These are phyloP conservation scores for Zygoascus bituminiphila DNA, from an alignment of 805 yeast species.

Conservation along the genomic window DNA sequence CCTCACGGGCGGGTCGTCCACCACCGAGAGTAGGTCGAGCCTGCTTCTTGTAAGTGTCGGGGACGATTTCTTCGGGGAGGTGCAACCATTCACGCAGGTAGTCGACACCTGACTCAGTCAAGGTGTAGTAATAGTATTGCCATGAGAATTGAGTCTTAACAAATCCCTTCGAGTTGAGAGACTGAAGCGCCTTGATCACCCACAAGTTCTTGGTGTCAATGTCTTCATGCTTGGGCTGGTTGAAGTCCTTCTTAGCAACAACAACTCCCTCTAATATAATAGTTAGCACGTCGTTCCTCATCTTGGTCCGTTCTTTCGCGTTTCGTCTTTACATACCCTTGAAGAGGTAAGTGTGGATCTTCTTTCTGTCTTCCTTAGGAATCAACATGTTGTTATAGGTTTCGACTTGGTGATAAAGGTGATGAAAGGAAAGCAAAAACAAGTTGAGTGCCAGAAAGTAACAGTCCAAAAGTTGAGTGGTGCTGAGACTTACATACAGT, in stretches of 20 bases:
- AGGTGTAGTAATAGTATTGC: constrained; percentile 99
- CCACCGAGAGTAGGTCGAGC: constrained; percentile 65
- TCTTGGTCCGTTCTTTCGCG: neutral
- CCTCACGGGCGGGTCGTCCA: constrained; percentile 26
- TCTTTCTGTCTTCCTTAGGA: constrained; percentile 99
- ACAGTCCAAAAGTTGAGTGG: constrained; percentile 5
- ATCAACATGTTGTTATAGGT: constrained; percentile 70
- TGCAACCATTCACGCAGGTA: constrained; percentile 96
- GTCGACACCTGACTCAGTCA: constrained; percentile 99
- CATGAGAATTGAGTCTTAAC: constrained; percentile 99
- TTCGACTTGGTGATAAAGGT: neutral
- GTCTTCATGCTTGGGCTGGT: constrained; percentile 96
- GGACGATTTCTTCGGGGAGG: constrained; percentile 98
- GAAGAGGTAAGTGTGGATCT: constrained; percentile 98
- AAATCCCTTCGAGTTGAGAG: constrained; percentile 96
- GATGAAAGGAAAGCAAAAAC: neutral
- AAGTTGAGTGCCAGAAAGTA: constrained; percentile 3
- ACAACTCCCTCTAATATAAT: constrained; percentile 83
- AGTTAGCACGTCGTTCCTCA: constrained; percentile 13
- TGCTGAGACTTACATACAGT: constrained; percentile 3
- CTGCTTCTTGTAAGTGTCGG: constrained; percentile 94
- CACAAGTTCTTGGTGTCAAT: constrained; percentile 96
- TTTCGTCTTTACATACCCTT: constrained; percentile 39
- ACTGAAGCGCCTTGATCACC: constrained; percentile 98
- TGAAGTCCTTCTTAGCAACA: constrained; percentile 98